Evolutionary conservation across 768 basidiomycete species (phyloP).

Genomic region (Jaapia argillacea): DNA sequence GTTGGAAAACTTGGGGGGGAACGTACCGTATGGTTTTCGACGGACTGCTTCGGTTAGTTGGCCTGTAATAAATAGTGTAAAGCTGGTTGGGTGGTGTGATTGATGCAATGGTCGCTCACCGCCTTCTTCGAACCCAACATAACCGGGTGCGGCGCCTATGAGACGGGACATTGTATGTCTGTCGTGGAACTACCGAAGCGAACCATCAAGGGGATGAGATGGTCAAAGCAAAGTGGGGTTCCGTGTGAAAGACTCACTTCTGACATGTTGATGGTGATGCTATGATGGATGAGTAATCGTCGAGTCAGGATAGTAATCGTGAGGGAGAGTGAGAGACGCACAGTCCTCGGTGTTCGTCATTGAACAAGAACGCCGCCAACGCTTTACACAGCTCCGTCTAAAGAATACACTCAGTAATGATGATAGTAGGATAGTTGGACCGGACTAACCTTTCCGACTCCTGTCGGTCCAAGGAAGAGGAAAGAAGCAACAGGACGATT

Average conservation of each 20-base stretch:
- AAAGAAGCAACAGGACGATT: constrained; percentile 89
- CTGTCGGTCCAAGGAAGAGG: constrained; percentile 84
- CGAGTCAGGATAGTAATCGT: background rate
- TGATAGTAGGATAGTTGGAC: background rate
- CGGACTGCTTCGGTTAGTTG: constrained; percentile 60
- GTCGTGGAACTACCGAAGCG: constrained; percentile 69
- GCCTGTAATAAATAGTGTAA: constrained; percentile 22
- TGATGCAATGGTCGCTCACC: too few relatives aligned
- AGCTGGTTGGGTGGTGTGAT: too few relatives aligned
- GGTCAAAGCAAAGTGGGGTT: background rate
- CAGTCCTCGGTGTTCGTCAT: constrained; percentile 81
- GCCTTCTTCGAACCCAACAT: constrained; percentile 67
- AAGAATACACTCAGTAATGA: constrained; percentile 5
- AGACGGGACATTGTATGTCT: constrained; percentile 85
- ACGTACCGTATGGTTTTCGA: constrained; percentile 43
- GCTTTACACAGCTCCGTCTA: constrained; percentile 88
- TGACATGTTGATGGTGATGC: constrained; percentile 93
- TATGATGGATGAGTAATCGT: too few relatives aligned
- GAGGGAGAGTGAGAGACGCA: constrained; percentile 25
- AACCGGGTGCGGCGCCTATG: constrained; percentile 90
- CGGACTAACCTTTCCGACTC: constrained; percentile 63
- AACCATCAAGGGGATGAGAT: background rate
- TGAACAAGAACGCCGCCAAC: constrained; percentile 81
- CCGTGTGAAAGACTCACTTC: constrained; percentile 29
- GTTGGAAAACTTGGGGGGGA: background rate